Conservation (phyloP, 805 yeast species). For the Diddensiella santjacobensis region DNA sequence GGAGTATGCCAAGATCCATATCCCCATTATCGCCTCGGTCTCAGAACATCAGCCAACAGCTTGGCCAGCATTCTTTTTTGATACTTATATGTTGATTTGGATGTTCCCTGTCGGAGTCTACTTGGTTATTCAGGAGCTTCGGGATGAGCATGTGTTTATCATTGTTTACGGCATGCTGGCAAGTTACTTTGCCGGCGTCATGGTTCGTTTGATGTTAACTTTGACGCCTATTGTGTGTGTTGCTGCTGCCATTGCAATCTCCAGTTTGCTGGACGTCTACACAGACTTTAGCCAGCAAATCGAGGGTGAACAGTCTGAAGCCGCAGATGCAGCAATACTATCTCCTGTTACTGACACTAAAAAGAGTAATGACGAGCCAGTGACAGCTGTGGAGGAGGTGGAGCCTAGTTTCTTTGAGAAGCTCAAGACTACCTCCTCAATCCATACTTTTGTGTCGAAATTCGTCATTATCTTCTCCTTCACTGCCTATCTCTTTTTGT, state of each 20-base stretch:
- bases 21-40: constrained; percentile 97
- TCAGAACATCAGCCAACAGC: constrained; percentile 99
- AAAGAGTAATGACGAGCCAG: constrained; percentile 7
- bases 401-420: constrained; percentile 21
- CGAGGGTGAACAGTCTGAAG: not conserved
- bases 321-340: not conserved
- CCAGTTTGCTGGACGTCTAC: constrained; percentile 79
- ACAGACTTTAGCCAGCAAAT: constrained; percentile 46
- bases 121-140: constrained; percentile 80
- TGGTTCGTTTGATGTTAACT: constrained; percentile 97
- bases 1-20: constrained; percentile 93
- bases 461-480: constrained; percentile 63
- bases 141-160: constrained; percentile 89
- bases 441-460: constrained; percentile 45
- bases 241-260: constrained; percentile 82
- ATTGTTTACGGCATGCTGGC: constrained; percentile 90
- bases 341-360: not conserved
- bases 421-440: constrained; percentile 18
- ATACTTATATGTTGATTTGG: constrained; percentile 90
- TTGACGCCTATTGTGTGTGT: constrained; percentile 96
- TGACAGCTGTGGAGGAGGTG: constrained; percentile 12
- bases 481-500: constrained; percentile 67
- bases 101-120: constrained; percentile 97
- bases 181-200: constrained; percentile 97
- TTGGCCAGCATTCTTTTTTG: constrained; percentile 98